Evolutionary conservation across 441 rosid genomes (phyloP).

Genomic region (Pelargonium fulgidum): DNA sequence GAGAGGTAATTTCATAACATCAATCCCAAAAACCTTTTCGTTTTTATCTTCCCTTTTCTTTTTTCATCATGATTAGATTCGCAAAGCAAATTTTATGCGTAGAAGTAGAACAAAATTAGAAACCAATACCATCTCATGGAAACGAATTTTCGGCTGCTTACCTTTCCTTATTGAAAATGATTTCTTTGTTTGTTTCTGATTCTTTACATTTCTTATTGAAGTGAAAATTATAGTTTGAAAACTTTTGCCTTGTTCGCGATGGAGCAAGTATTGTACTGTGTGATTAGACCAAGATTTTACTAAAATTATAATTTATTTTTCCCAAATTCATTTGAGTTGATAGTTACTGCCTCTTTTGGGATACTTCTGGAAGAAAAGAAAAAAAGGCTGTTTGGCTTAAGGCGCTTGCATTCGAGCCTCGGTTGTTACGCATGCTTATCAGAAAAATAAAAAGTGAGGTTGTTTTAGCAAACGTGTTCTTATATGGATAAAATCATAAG

Average conservation of each 20-base stretch:
- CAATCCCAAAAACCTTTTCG: background rate
- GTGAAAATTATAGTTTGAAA: background rate
- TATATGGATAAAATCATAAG: background rate
- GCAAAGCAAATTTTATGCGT: background rate
- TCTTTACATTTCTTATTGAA: background rate
- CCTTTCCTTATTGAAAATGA: no score
- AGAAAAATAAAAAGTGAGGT: no score
- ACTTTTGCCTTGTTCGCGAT: background rate
- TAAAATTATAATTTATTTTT: background rate
- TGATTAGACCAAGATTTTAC: background rate
- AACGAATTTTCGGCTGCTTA: no score
- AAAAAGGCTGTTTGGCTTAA: no score
- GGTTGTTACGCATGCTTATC: no score
- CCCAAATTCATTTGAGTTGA: background rate
- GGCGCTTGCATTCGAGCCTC: no score
- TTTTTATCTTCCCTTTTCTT: background rate
- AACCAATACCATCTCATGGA: background rate
- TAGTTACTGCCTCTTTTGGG: no score
- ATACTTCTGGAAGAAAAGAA: no score
- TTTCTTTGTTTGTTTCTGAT: background rate
- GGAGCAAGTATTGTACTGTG: background rate
- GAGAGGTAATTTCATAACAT: constrained; percentile 44
- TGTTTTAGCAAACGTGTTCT: background rate
- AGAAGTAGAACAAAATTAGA: background rate
- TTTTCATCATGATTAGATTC: no score